These are phyloP conservation scores for Juglanconis oblonga DNA, from an alignment of 2,329 filamentous ascomycete species.

Conservation along the genomic window DNA sequence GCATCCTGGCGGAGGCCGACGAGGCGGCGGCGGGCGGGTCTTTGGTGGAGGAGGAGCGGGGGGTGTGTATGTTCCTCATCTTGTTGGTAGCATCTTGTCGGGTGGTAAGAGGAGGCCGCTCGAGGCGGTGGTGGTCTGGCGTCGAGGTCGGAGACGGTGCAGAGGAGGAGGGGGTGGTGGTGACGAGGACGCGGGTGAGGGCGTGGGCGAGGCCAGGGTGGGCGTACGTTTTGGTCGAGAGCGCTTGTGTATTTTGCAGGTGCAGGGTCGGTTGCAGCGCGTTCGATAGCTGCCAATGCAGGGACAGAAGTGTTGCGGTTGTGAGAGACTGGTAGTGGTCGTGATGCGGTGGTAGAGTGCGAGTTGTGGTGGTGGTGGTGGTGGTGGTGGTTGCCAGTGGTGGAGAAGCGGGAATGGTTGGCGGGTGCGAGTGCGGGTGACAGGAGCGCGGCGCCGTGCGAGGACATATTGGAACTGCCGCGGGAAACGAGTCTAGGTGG, in stretches of 20 bases:
- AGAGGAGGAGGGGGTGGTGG: neutral
- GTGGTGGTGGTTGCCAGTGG: neutral
- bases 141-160: neutral
- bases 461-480: neutral
- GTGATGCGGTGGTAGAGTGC: neutral
- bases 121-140: neutral
- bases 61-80: conserved; percentile 23
- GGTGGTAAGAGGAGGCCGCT: neutral
- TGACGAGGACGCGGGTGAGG: neutral
- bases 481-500: neutral
- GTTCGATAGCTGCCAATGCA: neutral
- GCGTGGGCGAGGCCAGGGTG: neutral
- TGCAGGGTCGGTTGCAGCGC: neutral
- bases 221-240: neutral
- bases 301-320: neutral
- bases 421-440: neutral
- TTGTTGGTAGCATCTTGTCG: conserved; percentile 24
- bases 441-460: neutral
- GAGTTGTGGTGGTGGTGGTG: neutral
- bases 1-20: conserved; percentile 15
- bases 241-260: neutral
- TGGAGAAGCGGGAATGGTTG: neutral
- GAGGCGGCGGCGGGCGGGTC: conserved; percentile 3
- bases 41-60: conserved; percentile 17
- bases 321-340: neutral